These are phyloP conservation scores for Plasmodium ovale DNA, from an alignment of 169 alveolate genomes.

Conservation along the genomic window DNA sequence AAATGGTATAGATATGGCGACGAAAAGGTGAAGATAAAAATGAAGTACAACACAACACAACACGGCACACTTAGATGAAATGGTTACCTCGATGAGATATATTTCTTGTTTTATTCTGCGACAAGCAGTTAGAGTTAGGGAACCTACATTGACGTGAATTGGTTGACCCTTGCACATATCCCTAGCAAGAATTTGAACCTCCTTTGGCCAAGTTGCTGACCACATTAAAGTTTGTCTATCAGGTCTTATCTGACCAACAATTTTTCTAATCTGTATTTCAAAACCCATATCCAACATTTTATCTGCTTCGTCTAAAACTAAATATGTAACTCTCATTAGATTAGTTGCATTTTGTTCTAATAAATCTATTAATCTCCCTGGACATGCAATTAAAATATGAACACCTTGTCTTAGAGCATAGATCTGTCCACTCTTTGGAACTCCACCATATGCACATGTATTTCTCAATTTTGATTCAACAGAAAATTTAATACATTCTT, in stretches of 20 bases:
- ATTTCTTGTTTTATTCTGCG: constrained; percentile 93
- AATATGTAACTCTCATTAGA: constrained; percentile 96
- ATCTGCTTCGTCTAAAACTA: constrained; percentile 99
- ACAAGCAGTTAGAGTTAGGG: constrained; percentile 93
- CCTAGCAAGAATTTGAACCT: constrained; percentile 94
- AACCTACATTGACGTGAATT: constrained; percentile 97
- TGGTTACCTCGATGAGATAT: constrained; percentile 85
- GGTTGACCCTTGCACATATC: constrained; percentile 96
- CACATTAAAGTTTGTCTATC: constrained; percentile 97
- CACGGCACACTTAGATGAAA: no score
- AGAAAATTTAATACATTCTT: constrained; percentile 93
- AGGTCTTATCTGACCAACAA: constrained; percentile 92
- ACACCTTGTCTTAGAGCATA: constrained; percentile 93
- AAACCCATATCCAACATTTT: constrained; percentile 99
- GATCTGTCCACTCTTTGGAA: constrained; percentile 91
- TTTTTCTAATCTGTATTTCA: constrained; percentile 97
- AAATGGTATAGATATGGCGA: no score
- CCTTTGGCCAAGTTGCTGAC: constrained; percentile 99
- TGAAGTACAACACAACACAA: no score
- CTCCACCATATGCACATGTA: constrained; percentile 96
- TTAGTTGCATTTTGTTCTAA: constrained; percentile 93
- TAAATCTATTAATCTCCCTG: constrained; percentile 97
- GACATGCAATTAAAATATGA: constrained; percentile 96
- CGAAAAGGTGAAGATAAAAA: no score
- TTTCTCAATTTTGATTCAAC: constrained; percentile 89